A percentile compares a stretch with the other conserved stretches of the same genome.
These are phyloP conservation scores for Fusarium denticulatum DNA, from an alignment of 2,329 filamentous ascomycete genomes.

Conservation along the genomic window DNA sequence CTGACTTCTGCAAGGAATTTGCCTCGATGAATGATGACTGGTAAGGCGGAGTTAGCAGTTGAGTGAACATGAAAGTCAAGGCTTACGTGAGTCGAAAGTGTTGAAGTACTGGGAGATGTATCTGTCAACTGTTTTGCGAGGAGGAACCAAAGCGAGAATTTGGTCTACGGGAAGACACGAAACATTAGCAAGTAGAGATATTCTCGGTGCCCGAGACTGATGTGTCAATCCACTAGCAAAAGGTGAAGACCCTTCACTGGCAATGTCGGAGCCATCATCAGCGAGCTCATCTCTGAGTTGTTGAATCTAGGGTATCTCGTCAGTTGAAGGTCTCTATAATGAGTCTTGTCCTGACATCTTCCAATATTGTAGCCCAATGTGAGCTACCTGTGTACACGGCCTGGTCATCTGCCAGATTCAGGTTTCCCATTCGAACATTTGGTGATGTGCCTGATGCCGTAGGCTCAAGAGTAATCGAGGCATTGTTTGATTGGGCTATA, in stretches of 20 bases:
- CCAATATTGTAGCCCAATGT: slow-evolving; percentile 19
- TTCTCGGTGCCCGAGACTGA: not conserved
- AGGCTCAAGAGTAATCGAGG: not conserved
- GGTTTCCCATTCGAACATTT: not conserved
- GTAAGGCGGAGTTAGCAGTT: not conserved
- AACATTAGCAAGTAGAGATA: slow-evolving; percentile 4
- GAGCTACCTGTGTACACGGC: slow-evolving; percentile 19
- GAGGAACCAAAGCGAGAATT: slow-evolving; percentile 23
- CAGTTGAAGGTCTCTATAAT: not conserved
- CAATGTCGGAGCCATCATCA: not conserved
- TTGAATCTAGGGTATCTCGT: not conserved
- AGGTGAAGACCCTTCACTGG: not conserved
- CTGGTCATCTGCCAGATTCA: not conserved
- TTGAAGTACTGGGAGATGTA: slow-evolving; percentile 34
- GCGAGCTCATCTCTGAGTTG: slow-evolving; percentile 5
- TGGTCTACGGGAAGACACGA: slow-evolving; percentile 3
- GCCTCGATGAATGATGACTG: slow-evolving; percentile 9
- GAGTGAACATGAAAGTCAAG: not conserved
- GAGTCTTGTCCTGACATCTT: not conserved
- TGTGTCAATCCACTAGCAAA: not conserved
- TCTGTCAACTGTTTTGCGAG: slow-evolving; percentile 30
- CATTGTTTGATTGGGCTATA: not conserved
- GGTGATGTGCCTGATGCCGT: not conserved
- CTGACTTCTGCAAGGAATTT: slow-evolving; percentile 14
- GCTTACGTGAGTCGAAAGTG: slow-evolving; percentile 18